A percentile compares a stretch with the other conserved stretches of the same genome.
These are phyloP conservation scores for Cyberlindnera meyerae DNA, from an alignment of 805 yeast species.

Conservation along the genomic window DNA sequence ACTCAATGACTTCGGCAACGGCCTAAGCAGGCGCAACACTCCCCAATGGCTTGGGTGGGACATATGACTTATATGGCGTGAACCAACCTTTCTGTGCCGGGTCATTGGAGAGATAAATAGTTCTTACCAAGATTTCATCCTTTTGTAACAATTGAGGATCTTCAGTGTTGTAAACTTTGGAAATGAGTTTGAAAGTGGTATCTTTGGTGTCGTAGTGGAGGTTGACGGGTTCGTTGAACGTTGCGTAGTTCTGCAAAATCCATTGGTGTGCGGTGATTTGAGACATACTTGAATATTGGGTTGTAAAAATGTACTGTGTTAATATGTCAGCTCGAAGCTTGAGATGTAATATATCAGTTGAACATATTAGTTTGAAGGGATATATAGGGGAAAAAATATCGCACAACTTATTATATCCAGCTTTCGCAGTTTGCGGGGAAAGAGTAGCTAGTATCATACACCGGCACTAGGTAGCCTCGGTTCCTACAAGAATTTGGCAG, in stretches of 20 bases:
- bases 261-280: conserved; percentile 28
- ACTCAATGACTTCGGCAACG: conserved; percentile 44
- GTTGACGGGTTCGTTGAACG: conserved; percentile 24
- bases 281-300: conserved; percentile 10
- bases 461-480: no score
- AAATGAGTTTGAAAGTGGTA: conserved; percentile 28
- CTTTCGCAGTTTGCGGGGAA: no score
- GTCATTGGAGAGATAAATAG: conserved; percentile 48
- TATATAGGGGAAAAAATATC: no score
- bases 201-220: conserved; percentile 21
- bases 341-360: no score
- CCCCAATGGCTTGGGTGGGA: conserved; percentile 32
- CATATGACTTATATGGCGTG: conserved; percentile 28
- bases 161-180: conserved; percentile 18
- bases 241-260: conserved; percentile 27
- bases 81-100: conserved; percentile 63
- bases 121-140: conserved; percentile 41
- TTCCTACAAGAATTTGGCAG: no score
- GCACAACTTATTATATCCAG: no score
- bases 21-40: conserved; percentile 47
- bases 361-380: no score
- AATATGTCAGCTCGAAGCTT: no score
- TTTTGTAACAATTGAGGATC: conserved; percentile 26
- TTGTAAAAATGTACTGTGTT: no score
- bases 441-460: no score